phyloP scores from a whole-genome alignment of 75 land plant species.

The Cunninghamia lanceolata region DNA sequence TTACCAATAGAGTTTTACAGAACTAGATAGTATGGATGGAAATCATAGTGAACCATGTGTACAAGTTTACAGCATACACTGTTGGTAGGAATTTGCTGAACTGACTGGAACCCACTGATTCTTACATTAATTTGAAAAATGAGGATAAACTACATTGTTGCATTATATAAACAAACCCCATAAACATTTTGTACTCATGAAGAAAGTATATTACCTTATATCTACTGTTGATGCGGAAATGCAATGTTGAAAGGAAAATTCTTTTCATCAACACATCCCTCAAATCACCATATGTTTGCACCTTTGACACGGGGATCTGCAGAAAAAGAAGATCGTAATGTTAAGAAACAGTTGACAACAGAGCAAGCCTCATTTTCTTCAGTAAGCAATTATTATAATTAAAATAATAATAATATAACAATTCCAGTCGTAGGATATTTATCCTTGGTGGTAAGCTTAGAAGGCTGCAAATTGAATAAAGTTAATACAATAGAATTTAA shows the following conservation, averaged over 20 bases:
- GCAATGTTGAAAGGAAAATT: slow-evolving; percentile 92
- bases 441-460: background rate
- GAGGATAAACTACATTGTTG: background rate
- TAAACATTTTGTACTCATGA: background rate
- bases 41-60: background rate
- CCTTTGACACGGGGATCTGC: slow-evolving; percentile 92
- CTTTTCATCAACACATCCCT: slow-evolving; percentile 94
- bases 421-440: background rate
- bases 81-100: background rate
- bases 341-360: background rate
- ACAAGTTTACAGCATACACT: background rate
- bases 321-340: background rate
- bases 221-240: slow-evolving; percentile 94
- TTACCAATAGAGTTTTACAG: background rate
- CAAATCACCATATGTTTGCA: slow-evolving; percentile 77
- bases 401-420: background rate
- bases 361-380: background rate
- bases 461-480: background rate
- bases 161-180: background rate
- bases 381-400: background rate
- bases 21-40: background rate
- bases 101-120: background rate
- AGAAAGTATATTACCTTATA: slow-evolving; percentile 61
- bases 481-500: background rate
- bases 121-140: background rate